Conservation (phyloP, 2,329 filamentous ascomycete species). For the Aphanocladium album region DNA sequence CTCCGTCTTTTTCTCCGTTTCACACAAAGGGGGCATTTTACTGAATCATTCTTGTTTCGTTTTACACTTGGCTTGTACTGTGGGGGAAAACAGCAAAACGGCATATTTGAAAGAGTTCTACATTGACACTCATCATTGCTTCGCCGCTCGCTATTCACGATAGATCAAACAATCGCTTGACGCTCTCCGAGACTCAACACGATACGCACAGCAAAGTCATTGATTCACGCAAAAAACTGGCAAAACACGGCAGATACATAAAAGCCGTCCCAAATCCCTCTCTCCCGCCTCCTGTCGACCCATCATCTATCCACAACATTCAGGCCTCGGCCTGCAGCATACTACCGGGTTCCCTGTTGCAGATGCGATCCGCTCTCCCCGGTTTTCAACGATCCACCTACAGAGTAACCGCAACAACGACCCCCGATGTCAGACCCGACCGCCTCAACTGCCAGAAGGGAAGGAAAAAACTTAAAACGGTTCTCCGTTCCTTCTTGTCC, state of each 20-base stretch:
- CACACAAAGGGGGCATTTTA: too few relatives aligned
- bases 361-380: constrained; percentile 5
- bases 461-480: not conserved
- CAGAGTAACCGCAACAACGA: constrained; percentile 5
- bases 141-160: too few relatives aligned
- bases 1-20: too few relatives aligned
- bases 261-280: too few relatives aligned
- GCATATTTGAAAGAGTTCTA: too few relatives aligned
- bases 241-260: not conserved
- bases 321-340: not conserved
- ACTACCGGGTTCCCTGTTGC: not conserved
- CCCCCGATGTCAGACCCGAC: not conserved
- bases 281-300: not conserved
- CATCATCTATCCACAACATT: constrained; percentile 2
- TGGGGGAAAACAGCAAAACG: too few relatives aligned
- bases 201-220: constrained; percentile 9
- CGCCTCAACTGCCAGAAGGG: not conserved
- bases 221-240: constrained; percentile 15
- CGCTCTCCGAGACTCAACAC: not conserved
- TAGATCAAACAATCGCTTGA: too few relatives aligned
- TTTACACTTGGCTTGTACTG: too few relatives aligned
- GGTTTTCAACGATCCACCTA: constrained; percentile 1
- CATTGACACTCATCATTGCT: too few relatives aligned
- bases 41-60: too few relatives aligned
- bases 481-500: not conserved